Evolutionary conservation across 306 rosid genomes (phyloP).

Genomic region (Vicia faba): DNA sequence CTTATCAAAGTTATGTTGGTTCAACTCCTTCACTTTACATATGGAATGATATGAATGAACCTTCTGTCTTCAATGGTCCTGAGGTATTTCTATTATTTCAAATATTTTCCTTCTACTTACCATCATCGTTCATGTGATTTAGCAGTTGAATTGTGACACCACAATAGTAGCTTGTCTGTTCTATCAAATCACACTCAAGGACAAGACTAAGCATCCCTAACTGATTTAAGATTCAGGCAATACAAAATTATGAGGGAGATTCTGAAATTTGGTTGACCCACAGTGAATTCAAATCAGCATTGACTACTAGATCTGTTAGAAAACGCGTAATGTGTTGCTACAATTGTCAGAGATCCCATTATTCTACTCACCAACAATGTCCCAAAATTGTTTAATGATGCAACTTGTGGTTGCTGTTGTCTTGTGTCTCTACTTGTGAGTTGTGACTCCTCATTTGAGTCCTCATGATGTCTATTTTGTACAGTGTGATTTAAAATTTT

Average conservation of each 20-base stretch:
- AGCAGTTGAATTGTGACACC: neutral
- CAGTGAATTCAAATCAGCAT: constrained; percentile 16
- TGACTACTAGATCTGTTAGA: constrained; percentile 22
- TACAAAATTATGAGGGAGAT: constrained; percentile 21
- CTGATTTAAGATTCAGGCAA: constrained; percentile 22
- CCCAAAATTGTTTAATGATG: neutral
- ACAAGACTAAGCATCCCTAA: constrained; percentile 20
- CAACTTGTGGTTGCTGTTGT: constrained; percentile 5
- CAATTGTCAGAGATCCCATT: neutral
- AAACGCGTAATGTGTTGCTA: neutral
- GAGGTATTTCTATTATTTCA: constrained; percentile 65
- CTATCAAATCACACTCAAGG: constrained; percentile 16
- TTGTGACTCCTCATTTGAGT: constrained; percentile 2
- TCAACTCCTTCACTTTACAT: constrained; percentile 91
- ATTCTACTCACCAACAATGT: neutral
- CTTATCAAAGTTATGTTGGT: constrained; percentile 70
- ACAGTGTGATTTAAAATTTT: constrained; percentile 17
- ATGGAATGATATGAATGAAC: constrained; percentile 99
- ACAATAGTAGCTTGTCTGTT: constrained; percentile 12
- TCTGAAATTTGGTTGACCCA: constrained; percentile 18
- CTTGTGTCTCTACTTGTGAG: neutral
- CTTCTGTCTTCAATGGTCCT: constrained; percentile 98
- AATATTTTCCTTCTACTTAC: neutral
- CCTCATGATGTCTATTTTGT: constrained; percentile 21
- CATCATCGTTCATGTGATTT: constrained; percentile 11